These are phyloP conservation scores for Gossypium schwendimanii DNA, from an alignment of 441 rosid species.

Conservation along the genomic window DNA sequence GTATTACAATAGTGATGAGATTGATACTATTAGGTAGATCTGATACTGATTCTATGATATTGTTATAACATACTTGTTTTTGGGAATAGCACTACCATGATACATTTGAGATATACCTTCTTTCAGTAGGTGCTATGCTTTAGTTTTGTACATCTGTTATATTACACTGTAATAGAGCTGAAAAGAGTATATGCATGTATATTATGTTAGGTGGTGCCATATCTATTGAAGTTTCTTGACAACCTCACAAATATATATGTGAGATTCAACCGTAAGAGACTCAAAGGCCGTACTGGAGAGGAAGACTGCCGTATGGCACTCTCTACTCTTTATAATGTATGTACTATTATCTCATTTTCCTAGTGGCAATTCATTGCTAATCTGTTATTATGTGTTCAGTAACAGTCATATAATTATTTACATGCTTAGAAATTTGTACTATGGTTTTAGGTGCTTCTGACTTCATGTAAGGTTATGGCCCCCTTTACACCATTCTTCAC, in stretches of 20 bases:
- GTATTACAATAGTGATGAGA: neutral
- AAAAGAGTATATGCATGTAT: neutral
- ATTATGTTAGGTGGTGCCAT: constrained; percentile 78
- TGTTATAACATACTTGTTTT: neutral
- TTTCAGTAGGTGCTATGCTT: neutral
- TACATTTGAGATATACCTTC: neutral
- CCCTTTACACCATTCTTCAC: constrained; percentile 98
- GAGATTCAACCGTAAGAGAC: constrained; percentile 92
- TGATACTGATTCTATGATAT: constrained; percentile 1
- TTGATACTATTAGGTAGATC: neutral
- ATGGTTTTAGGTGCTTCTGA: constrained; percentile 74
- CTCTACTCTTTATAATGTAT: constrained; percentile 92
- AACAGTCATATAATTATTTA: neutral
- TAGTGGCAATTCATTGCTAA: neutral
- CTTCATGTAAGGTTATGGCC: constrained; percentile 95
- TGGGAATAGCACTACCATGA: neutral
- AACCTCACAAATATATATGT: constrained; percentile 95
- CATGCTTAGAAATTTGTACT: neutral
- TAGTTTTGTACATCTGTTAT: neutral
- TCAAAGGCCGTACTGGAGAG: constrained; percentile 94
- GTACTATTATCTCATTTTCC: constrained; percentile 16
- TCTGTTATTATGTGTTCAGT: neutral
- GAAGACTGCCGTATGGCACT: constrained; percentile 85
- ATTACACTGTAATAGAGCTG: neutral
- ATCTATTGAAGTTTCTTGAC: constrained; percentile 91